Base-by-base conservation (phyloP, 2,329 filamentous ascomycete genomes). In the Fusarium abutilonis region DNA sequence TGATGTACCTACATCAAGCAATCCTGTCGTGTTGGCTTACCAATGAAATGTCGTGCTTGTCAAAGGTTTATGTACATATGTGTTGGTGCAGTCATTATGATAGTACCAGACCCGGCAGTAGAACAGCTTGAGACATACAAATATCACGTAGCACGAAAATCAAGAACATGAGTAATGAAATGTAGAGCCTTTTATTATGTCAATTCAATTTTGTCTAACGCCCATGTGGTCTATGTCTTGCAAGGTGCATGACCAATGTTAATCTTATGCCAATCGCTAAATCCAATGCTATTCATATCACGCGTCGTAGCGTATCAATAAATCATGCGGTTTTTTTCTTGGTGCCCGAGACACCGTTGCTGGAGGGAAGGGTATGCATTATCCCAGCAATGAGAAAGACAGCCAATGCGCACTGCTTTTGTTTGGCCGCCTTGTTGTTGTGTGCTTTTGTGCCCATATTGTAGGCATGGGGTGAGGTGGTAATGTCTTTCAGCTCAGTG, bases 351-450 rank as follows among this genome's bases (percentile, higher is more conserved):
- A 63, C 61, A 64, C 56, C 61, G 35, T 50, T 42, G 28, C 53
- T 50, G 42, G 42, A 36, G 10, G 26, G 29, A 36, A 17, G 39
- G 42, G n/a, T n/a, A 47, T 46, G 35, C 15, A 45, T 57, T 36
- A 34, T 56, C 57, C 47, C 36, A 48, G 45, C 45, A 44, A 53
- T 61, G 48, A 26, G 23, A 51, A 53, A 58, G 56, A 55, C 61
- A 67, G 52, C 66, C 57, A 41, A 61, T 63, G 61, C 65, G 63
- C 60, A 63, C 60, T 69, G 64, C 66, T 67, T 70, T 64, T 65
- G 48, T 56, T 64, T 61, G 66, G 60, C 60, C 60, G 57, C 47
- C 43, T 65, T 57, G 36, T 46, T 48, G 48, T 39, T 46, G 11
- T 63, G 38, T 31, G 40, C 46, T 45, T 46, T 39, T 34, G 36